Evolutionary conservation across 78 protist genomes (phyloP).

Genomic region (Dictyostelium intermedium): DNA sequence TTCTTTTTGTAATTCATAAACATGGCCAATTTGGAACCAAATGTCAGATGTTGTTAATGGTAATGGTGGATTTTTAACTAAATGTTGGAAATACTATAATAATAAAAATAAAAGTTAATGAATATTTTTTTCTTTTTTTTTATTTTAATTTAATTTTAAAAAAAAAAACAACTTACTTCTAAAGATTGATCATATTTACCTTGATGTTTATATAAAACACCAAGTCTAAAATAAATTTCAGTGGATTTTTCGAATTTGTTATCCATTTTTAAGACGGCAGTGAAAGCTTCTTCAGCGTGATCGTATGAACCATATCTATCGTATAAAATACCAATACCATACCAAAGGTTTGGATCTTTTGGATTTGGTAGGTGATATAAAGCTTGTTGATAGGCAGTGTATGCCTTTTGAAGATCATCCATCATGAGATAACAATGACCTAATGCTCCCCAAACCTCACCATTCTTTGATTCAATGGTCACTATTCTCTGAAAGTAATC

Average conservation of each 20-base stretch:
- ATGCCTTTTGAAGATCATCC: conserved; percentile 91
- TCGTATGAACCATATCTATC: conserved; percentile 92
- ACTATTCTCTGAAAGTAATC: conserved; percentile 78
- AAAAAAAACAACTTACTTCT: conserved; percentile 38
- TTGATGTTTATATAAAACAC: conserved; percentile 90
- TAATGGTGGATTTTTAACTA: conserved; percentile 79
- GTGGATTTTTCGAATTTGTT: conserved; percentile 84
- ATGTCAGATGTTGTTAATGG: conserved; percentile 86
- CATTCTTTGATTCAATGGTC: conserved; percentile 63
- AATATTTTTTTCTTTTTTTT: too few species aligned
- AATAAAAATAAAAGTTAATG: not conserved
- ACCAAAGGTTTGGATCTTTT: conserved; percentile 92
- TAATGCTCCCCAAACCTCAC: conserved; percentile 90
- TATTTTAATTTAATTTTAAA: not conserved
- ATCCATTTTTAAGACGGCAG: conserved; percentile 90
- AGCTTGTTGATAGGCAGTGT: conserved; percentile 92
- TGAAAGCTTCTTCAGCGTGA: conserved; percentile 94
- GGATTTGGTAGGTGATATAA: conserved; percentile 88
- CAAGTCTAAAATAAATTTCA: conserved; percentile 90
- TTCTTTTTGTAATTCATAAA: conserved; percentile 89
- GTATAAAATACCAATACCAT: conserved; percentile 92
- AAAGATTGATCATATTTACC: conserved; percentile 76
- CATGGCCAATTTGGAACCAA: conserved; percentile 93
- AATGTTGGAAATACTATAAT: conserved; percentile 72
- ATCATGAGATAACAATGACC: conserved; percentile 89